These are phyloP conservation scores for Lablab purpureus DNA, from an alignment of 306 rosid genomes.

Conservation along the genomic window DNA sequence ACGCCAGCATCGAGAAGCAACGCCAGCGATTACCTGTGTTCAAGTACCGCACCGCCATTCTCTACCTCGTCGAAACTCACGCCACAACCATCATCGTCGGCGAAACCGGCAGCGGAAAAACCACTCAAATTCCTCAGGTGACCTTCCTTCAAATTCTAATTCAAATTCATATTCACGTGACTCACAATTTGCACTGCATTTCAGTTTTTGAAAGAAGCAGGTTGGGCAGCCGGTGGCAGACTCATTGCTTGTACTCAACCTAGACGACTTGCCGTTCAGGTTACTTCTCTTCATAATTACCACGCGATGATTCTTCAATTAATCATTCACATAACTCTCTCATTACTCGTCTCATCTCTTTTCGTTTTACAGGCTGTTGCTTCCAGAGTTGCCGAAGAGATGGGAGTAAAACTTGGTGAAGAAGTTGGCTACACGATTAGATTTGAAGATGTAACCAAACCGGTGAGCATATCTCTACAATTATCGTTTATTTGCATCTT, in stretches of 20 bases:
- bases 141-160: background rate
- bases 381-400: slow-evolving; percentile 91
- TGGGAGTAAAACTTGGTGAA: slow-evolving; percentile 90
- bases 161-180: background rate
- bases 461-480: slow-evolving; percentile 50
- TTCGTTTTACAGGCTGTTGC: slow-evolving; percentile 70
- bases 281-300: background rate
- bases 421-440: slow-evolving; percentile 96
- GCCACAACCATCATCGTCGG: slow-evolving; percentile 91
- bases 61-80: slow-evolving; percentile 83
- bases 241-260: slow-evolving; percentile 94
- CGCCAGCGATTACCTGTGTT: slow-evolving; percentile 89
- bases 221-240: slow-evolving; percentile 93
- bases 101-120: slow-evolving; percentile 96
- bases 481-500: background rate
- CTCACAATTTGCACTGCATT: background rate
- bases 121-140: slow-evolving; percentile 98
- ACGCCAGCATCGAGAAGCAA: slow-evolving; percentile 75
- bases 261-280: slow-evolving; percentile 94
- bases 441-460: slow-evolving; percentile 86
- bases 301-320: background rate
- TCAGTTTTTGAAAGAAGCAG: slow-evolving; percentile 89
- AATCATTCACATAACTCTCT: background rate
- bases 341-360: background rate
- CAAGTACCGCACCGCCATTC: slow-evolving; percentile 84